Percentiles rank a stretch among this genome's conserved stretches.
These are phyloP conservation scores for Phytophthora kernoviae DNA, from an alignment of 352 stramenopile species.

Conservation along the genomic window DNA sequence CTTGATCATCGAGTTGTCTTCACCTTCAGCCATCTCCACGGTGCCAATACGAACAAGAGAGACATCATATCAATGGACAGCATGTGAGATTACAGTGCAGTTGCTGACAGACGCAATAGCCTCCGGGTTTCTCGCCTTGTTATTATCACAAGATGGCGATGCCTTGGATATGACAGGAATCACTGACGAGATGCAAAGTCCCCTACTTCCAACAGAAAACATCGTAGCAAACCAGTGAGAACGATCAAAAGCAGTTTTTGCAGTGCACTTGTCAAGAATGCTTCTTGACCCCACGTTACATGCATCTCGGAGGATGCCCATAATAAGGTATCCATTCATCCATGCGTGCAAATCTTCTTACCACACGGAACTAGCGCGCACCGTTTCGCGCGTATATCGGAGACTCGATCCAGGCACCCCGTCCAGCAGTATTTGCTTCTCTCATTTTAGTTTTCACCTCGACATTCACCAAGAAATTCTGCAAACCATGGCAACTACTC, in stretches of 20 bases:
- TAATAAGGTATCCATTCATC: too few species aligned
- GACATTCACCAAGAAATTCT: background rate
- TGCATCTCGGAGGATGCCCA: too few species aligned
- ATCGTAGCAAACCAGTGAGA: background rate
- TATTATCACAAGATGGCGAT: background rate
- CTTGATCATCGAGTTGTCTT: constrained; percentile 1
- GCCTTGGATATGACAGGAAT: background rate
- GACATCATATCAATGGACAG: background rate
- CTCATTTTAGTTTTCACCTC: background rate
- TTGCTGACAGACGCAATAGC: background rate
- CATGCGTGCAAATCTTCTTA: background rate
- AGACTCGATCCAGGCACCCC: background rate
- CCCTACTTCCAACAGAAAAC: background rate
- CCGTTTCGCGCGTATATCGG: background rate
- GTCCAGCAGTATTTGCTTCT: background rate
- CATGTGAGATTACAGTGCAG: background rate
- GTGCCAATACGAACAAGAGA: background rate
- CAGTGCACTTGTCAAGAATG: background rate
- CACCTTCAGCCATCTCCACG: background rate
- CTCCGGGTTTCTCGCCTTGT: background rate
- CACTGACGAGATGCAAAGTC: background rate
- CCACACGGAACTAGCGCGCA: background rate
- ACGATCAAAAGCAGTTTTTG: background rate
- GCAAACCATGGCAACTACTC: background rate
- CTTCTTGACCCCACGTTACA: too few species aligned